phyloP scores from a whole-genome alignment of 2,329 filamentous ascomycete genomes.

The Talaromyces funiculosus region DNA sequence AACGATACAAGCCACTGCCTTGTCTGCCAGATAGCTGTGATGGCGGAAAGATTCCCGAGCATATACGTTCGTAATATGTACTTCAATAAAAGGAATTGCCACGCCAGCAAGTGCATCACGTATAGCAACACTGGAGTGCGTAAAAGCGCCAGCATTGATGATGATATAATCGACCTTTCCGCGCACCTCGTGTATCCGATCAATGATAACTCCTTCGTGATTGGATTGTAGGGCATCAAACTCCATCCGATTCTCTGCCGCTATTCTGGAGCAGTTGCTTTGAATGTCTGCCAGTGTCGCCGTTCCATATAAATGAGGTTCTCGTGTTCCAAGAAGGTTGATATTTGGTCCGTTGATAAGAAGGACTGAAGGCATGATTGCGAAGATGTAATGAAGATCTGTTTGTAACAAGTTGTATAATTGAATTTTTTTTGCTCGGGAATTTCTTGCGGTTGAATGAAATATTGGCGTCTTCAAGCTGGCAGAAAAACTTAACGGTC shows the following conservation, averaged over 20 bases:
- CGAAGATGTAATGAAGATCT: neutral
- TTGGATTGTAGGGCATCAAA: slow-evolving; percentile 66
- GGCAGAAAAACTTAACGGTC: neutral
- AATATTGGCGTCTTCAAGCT: neutral
- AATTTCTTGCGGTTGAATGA: neutral
- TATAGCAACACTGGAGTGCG: slow-evolving; percentile 65
- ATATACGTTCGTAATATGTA: slow-evolving; percentile 68
- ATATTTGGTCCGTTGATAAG: slow-evolving; percentile 76
- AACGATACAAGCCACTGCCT: slow-evolving; percentile 67
- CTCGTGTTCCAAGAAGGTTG: slow-evolving; percentile 69
- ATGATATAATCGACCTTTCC: slow-evolving; percentile 54
- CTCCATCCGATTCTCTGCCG: slow-evolving; percentile 44
- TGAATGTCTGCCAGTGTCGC: slow-evolving; percentile 62
- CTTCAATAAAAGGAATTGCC: slow-evolving; percentile 63
- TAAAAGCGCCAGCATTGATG: slow-evolving; percentile 70
- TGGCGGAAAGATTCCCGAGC: slow-evolving; percentile 62
- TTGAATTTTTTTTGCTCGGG: neutral
- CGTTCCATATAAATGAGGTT: slow-evolving; percentile 67
- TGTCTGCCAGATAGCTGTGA: slow-evolving; percentile 68
- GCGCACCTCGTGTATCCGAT: slow-evolving; percentile 65
- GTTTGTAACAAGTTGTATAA: neutral
- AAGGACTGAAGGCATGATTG: slow-evolving; percentile 42
- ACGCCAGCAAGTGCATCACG: slow-evolving; percentile 63
- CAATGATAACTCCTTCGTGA: slow-evolving; percentile 68
- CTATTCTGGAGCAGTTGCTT: slow-evolving; percentile 23